A percentile compares a stretch with the other conserved stretches of the same genome.
These are phyloP conservation scores for Arctium minus DNA, from an alignment of 129 eudicot species.

Conservation along the genomic window DNA sequence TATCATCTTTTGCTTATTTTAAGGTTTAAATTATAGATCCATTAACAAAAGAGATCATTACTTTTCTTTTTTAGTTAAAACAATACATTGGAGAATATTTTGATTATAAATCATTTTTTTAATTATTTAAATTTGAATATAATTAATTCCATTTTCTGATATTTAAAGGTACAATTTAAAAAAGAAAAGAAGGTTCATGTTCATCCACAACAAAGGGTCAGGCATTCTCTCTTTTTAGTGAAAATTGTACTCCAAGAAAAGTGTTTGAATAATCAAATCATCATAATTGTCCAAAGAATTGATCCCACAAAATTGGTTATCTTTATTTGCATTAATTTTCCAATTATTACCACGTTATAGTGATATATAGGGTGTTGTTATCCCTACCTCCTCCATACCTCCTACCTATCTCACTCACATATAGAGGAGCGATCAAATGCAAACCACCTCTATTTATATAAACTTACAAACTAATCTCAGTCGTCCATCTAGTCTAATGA, in stretches of 20 bases:
- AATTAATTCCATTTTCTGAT: not conserved
- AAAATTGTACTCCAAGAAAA: conserved; percentile 5
- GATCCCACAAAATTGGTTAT: not conserved
- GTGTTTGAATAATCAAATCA: conserved; percentile 9
- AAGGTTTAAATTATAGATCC: not conserved
- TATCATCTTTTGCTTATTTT: not conserved
- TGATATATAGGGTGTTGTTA: not conserved
- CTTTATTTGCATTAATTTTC: not conserved
- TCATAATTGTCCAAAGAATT: not conserved
- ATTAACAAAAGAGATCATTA: not conserved
- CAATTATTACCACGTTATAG: not conserved
- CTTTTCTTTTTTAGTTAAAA: not conserved
- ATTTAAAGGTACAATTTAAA: too few species aligned
- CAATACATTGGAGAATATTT: not conserved
- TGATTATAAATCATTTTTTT: not conserved
- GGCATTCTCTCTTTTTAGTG: not conserved
- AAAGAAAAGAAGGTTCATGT: conserved; percentile 6
- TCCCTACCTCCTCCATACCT: too few species aligned
- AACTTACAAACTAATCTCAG: too few species aligned
- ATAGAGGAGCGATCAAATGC: too few species aligned
- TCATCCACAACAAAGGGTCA: conserved; percentile 18
- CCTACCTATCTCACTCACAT: too few species aligned
- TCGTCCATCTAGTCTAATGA: too few species aligned
- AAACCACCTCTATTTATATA: too few species aligned
- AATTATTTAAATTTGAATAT: not conserved